These are phyloP conservation scores for Citrus medica DNA, from an alignment of 345 rosid genomes.

Conservation along the genomic window DNA sequence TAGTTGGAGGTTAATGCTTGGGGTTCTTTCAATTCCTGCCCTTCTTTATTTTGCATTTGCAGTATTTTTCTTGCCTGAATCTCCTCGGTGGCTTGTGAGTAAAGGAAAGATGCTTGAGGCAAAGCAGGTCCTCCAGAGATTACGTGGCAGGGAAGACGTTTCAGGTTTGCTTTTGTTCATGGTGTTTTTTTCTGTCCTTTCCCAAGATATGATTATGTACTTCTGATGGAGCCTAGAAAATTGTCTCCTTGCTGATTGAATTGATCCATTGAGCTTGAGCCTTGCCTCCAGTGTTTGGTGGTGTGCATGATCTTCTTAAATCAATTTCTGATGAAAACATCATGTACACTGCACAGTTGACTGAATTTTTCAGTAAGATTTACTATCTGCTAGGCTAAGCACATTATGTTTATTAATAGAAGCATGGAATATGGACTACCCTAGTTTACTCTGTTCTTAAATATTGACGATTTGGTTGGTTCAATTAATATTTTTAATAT, in stretches of 20 bases:
- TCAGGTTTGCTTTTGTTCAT: slow-evolving; percentile 49
- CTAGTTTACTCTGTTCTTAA: not conserved
- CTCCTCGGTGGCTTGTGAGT: slow-evolving; percentile 99
- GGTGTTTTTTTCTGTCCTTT: not conserved
- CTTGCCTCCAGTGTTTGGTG: not conserved
- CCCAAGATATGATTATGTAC: not conserved
- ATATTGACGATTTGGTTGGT: not conserved
- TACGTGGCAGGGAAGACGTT: slow-evolving; percentile 92
- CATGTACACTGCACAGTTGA: not conserved
- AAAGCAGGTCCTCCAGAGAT: slow-evolving; percentile 71
- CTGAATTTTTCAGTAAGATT: not conserved
- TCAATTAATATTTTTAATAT: not conserved
- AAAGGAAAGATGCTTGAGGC: slow-evolving; percentile 95
- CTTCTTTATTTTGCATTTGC: slow-evolving; percentile 57
- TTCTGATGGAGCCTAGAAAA: not conserved
- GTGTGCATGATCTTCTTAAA: not conserved
- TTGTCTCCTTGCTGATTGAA: not conserved
- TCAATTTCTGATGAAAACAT: not conserved
- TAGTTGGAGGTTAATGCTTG: slow-evolving; percentile 94
- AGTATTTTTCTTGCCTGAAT: slow-evolving; percentile 90
- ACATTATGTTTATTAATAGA: not conserved
- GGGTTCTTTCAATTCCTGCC: slow-evolving; percentile 86
- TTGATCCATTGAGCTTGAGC: not conserved
- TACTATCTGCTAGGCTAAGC: not conserved
- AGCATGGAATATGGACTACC: too few relatives aligned